These are phyloP conservation scores for Asparagopsis taxiformis DNA, from an alignment of 31 red algal genomes.

Conservation along the genomic window DNA sequence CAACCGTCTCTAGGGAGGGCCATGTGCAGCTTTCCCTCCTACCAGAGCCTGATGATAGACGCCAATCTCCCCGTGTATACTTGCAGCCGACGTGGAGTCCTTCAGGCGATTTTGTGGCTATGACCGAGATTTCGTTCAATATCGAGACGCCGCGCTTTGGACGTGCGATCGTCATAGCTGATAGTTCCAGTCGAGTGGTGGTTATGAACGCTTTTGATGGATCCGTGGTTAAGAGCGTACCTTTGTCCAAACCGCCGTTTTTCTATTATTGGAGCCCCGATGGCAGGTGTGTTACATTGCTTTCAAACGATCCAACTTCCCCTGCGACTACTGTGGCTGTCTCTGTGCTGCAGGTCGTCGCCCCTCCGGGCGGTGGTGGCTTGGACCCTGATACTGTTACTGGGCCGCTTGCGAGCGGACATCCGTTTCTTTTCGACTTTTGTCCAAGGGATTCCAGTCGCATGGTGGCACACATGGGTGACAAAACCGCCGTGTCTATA, in stretches of 20 bases:
- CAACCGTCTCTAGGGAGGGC: conserved; percentile 55
- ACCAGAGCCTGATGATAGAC: conserved; percentile 12
- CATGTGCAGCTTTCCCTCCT: conserved; percentile 33
- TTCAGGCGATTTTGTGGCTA: conserved; percentile 53
- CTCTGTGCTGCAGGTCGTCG: conserved; percentile 48
- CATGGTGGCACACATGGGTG: conserved; percentile 51
- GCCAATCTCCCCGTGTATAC: conserved; percentile 19
- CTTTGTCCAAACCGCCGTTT: conserved; percentile 54
- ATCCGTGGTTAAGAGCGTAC: conserved; percentile 30
- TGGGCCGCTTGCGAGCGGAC: conserved; percentile 36
- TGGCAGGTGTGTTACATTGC: conserved; percentile 45
- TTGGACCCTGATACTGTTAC: conserved; percentile 54
- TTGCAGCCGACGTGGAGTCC: conserved; percentile 64
- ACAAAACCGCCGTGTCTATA: conserved; percentile 31
- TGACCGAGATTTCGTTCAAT: conserved; percentile 57
- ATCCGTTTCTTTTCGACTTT: conserved; percentile 61
- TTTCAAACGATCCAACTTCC: conserved; percentile 33
- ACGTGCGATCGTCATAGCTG: conserved; percentile 25
- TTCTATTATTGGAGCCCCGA: conserved; percentile 64
- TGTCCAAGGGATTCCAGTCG: conserved; percentile 48
- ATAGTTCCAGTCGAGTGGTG: conserved; percentile 37
- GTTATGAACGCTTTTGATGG: conserved; percentile 69
- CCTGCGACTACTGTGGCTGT: conserved; percentile 24
- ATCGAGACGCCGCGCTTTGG: conserved; percentile 17
- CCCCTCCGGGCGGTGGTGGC: conserved; percentile 46